Conservation (phyloP, 164 flowering plant genomes). For the Vitis rupestris region DNA sequence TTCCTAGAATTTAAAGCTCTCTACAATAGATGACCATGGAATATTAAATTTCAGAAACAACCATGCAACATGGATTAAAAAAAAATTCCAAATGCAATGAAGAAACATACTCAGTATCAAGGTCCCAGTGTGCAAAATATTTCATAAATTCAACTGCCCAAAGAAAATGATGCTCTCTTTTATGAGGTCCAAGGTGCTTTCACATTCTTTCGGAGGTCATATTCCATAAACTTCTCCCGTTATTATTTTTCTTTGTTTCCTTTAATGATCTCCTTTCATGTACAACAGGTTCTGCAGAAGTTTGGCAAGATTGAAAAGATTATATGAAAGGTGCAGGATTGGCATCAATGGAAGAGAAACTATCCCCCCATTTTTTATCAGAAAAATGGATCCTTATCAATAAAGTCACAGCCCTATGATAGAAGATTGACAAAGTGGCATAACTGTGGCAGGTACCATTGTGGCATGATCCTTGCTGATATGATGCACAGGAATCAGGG, state of each 20-base stretch:
- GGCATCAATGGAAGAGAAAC: constrained; percentile 2
- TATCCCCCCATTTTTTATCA: too few species aligned
- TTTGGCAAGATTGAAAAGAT: neutral
- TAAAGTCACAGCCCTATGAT: neutral
- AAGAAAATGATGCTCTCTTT: neutral
- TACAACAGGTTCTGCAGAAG: too few species aligned
- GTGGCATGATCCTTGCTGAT: neutral
- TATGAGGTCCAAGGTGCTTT: neutral
- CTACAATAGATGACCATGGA: neutral
- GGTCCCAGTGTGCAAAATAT: neutral
- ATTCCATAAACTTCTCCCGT: neutral
- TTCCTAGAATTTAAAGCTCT: neutral
- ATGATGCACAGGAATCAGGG: too few species aligned
- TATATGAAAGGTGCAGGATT: neutral
- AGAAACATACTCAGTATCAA: neutral
- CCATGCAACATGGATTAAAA: neutral
- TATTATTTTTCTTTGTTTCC: too few species aligned
- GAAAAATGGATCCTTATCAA: neutral
- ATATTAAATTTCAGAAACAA: neutral
- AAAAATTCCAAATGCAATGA: too few species aligned
- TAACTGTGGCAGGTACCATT: neutral
- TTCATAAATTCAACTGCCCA: neutral
- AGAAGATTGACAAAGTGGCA: neutral
- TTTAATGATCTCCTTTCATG: too few species aligned
- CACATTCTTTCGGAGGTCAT: neutral